These are phyloP conservation scores for Myxozyma melibiosi DNA, from an alignment of 805 yeast genomes.

Conservation along the genomic window DNA sequence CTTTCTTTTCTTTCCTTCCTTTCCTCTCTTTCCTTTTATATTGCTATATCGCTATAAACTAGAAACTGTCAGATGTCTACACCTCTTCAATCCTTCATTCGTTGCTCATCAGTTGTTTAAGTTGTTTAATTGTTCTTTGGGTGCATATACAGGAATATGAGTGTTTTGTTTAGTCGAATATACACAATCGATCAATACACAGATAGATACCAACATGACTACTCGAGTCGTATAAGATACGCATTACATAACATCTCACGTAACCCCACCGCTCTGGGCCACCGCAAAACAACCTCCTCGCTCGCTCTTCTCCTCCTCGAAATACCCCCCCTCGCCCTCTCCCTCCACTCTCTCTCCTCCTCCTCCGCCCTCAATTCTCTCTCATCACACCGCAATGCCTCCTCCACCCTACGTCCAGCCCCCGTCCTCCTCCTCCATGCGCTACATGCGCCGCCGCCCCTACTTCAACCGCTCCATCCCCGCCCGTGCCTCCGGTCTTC, in stretches of 20 bases:
- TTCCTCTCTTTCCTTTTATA: no score
- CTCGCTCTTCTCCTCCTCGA: not conserved
- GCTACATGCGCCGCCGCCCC: constrained; percentile 32
- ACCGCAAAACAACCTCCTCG: not conserved
- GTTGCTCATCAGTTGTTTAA: not conserved
- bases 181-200: no score
- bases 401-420: constrained; percentile 35
- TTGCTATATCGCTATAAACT: not conserved
- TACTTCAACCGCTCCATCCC: constrained; percentile 20
- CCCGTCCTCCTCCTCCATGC: constrained; percentile 25
- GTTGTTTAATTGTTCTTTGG: no score
- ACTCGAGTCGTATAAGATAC: not conserved
- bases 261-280: no score
- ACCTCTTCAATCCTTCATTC: not conserved
- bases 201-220: not conserved
- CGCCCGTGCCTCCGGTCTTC: constrained; percentile 29
- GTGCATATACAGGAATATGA: no score
- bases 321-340: not conserved
- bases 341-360: constrained; percentile 11
- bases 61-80: no score
- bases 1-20: not conserved
- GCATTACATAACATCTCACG: not conserved
- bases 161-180: no score
- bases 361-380: not conserved
- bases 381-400: constrained; percentile 18